Base-by-base conservation (phyloP, 495 filamentous ascomycete genomes). In the Trichoderma virens region DNA sequence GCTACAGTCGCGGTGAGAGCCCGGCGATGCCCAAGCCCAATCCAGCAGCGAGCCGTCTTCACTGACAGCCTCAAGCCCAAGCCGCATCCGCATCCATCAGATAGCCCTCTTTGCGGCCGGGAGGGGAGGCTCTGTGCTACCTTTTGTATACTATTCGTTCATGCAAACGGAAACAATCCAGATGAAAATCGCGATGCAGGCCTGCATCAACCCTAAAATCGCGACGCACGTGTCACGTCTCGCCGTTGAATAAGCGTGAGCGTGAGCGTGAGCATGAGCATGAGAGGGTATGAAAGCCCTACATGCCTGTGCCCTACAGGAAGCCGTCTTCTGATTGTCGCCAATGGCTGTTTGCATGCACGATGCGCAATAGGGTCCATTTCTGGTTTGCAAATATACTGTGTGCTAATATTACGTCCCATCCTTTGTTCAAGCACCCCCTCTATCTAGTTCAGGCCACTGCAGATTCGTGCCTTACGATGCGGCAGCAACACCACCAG, bases 381-480 rank as follows among this genome's bases (percentile, higher is more conserved):
- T 56, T 56, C 51, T 30, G 27, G 25, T 11, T 14, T 56, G 51
- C 14, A 56, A 56, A 28, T 8, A 5, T 27, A 18, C 41, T n/a
- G 18, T 45, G 18, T n/a, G 23, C 51, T 27, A 28, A 16, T 18
- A 56, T 56, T 30, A 56, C 51, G 27, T 56, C 43, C 43, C 20
- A 30, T 30, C 51, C 25, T 30, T 16, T 28, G 3, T 27, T 27
- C 20, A 56, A 30, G 16, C 51, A 30, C 51, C 25, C 51, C 51
- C 51, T 56, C 45, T 56, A 27, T 56, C 51, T 56, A 56, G 51
- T n/a, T 56, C 51, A 56, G 51, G 51, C 51, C 51, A 56, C 51
- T 13, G 25, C 51, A 47, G 43, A 56, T 56, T 56, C 25, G 28
- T 56, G 51, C 51, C 51, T 56, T 56, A 56, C 51, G 25, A 56